Conservation (phyloP, 495 filamentous ascomycete species). For the Tetracladium setigerum region DNA sequence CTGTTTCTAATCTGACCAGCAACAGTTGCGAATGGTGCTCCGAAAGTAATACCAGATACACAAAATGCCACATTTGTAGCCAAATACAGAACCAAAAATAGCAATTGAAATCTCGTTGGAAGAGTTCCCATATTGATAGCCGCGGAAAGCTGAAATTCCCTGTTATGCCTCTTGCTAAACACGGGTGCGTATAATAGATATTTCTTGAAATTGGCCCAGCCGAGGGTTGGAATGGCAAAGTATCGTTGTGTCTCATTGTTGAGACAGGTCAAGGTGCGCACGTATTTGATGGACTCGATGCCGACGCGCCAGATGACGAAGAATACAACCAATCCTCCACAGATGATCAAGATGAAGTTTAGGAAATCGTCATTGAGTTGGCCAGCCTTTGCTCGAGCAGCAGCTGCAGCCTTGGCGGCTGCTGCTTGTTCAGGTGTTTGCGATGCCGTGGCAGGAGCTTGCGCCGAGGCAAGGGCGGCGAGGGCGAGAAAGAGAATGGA, state of each 20-base stretch:
- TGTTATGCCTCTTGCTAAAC: conserved; percentile 76
- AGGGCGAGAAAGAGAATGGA: conserved; percentile 10
- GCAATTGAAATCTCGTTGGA: conserved; percentile 75
- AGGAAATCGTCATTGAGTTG: conserved; percentile 27
- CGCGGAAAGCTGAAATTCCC: conserved; percentile 75
- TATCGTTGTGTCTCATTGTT: conserved; percentile 56
- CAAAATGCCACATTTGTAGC: conserved; percentile 75
- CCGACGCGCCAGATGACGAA: conserved; percentile 39
- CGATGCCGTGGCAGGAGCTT: conserved; percentile 2
- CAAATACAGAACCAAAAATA: conserved; percentile 66
- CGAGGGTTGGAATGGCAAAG: conserved; percentile 36
- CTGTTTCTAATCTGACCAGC: conserved; percentile 72
- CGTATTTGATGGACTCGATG: conserved; percentile 54
- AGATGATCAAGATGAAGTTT: conserved; percentile 39
- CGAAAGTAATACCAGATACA: conserved; percentile 59
- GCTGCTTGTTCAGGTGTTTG: neutral
- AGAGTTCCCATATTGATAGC: conserved; percentile 87
- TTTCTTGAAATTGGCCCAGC: conserved; percentile 69
- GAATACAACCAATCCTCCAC: conserved; percentile 32
- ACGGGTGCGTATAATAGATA: conserved; percentile 78
- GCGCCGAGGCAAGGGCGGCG: conserved; percentile 9
- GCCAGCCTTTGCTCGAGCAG: conserved; percentile 4
- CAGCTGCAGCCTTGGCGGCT: neutral
- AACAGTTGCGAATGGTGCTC: conserved; percentile 37
- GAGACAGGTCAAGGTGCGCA: conserved; percentile 66